Base-by-base conservation (phyloP, 1,284 basidiomycete genomes). In the Thecaphora frezii region DNA sequence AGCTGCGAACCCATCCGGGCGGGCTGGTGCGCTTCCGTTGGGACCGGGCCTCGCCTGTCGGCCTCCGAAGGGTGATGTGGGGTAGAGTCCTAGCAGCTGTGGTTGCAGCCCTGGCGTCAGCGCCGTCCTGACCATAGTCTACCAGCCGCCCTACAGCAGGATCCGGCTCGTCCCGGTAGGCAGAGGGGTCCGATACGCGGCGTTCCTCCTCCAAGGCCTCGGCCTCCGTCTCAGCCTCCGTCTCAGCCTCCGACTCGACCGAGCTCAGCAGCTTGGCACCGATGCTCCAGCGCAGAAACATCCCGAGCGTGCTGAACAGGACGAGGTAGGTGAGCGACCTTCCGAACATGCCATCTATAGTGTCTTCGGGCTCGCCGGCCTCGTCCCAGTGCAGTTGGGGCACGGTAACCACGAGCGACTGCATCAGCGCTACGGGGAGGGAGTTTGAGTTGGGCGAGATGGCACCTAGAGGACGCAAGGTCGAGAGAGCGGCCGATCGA, bases 321-420 rank as follows among this genome's bases (percentile, higher is more conserved):
- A 94, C 90, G 39, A 97, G 84, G 76, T 97, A 96, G 0, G 92
- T 93, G 57, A 97, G 82, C 0, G 93, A 91, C 13, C 93, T 85
- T 50, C 93, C 92, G 39, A 96, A 84, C 90, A 96, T 96, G 33
- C 88, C 86, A 68, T 92, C 85, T 69, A 87, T 84, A 66, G 85
- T 88, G 75, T 97, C 93, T 50, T 89, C 86, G 16, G 74, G 74
- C 30, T 71, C 61, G 10, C 76, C 76, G n/a, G 67, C 49, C 7
- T 84, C 77, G 18, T 85, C 88, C 91, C 92, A 93, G 74, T 89
- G 87, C 30, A 97, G 83, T 13, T 86, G 86, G 0, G 89, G 88
- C 0, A 96, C 91, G 10, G 89, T 89, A 49, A 88, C 81, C 8
- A 91, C 91, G 22, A 97, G 86, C 60, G 87, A 89, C 80, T 94